phyloP scores from a whole-genome alignment of 2,329 filamentous ascomycete genomes.

The Canariomyces notabilis region DNA sequence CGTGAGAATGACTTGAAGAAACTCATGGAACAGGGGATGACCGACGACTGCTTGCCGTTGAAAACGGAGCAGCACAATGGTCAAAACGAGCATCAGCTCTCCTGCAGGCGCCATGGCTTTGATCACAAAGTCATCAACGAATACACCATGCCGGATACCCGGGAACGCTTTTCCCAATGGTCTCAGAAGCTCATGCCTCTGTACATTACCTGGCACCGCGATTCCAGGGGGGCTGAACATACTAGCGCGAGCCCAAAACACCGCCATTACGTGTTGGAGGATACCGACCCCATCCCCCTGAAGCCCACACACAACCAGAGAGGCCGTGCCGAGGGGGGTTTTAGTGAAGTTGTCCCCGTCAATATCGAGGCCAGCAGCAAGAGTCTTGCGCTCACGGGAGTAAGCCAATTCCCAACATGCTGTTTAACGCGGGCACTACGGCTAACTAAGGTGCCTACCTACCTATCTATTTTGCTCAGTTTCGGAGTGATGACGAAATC shows the following conservation, averaged over 20 bases:
- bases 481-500: no score
- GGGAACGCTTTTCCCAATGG: background rate
- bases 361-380: background rate
- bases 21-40: background rate
- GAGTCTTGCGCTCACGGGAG: background rate
- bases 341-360: constrained; percentile 1
- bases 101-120: no score
- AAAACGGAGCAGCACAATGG: no score
- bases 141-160: background rate
- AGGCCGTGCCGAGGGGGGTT: constrained; percentile 1
- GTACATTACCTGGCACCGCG: constrained; percentile 2
- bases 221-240: no score
- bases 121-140: background rate
- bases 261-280: constrained; percentile 8
- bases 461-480: no score
- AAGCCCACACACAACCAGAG: background rate
- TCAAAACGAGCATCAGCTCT: no score
- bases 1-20: background rate
- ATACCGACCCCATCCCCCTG: constrained; percentile 6
- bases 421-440: background rate
- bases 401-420: background rate
- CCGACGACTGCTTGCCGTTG: constrained; percentile 12
- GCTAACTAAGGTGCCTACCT: no score
- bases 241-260: background rate
- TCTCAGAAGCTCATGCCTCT: background rate